Evolutionary conservation across 192 early-diverging fungal genomes (phyloP).

Genomic region (Pilaira anomala): DNA sequence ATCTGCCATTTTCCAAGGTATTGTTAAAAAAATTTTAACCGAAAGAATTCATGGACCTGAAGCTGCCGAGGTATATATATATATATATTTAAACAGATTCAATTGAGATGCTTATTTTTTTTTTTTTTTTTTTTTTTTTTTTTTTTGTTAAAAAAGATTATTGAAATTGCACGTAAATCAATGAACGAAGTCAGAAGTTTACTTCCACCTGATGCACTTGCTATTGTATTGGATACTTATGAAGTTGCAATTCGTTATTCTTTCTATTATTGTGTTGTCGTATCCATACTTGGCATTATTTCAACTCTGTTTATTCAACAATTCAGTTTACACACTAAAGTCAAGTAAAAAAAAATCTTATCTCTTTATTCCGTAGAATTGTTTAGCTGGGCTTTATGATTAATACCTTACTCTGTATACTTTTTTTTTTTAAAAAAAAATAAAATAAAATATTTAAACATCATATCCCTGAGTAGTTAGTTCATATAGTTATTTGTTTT

Average conservation of each 20-base stretch:
- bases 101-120: neutral
- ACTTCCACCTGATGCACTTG: constrained; percentile 4
- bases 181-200: constrained; percentile 18
- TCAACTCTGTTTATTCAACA: constrained; percentile 22
- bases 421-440: no score
- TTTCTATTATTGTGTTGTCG: constrained; percentile 3
- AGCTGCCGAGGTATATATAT: constrained; percentile 10
- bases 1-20: constrained; percentile 42
- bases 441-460: no score
- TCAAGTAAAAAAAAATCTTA: constrained; percentile 1
- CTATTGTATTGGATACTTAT: constrained; percentile 18
- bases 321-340: constrained; percentile 1
- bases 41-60: constrained; percentile 30
- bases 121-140: no score
- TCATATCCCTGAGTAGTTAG: no score
- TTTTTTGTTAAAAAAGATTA: no score
- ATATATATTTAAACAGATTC: neutral
- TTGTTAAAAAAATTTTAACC: constrained; percentile 30
- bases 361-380: no score
- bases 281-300: neutral
- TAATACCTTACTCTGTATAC: no score
- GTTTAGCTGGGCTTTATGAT: no score
- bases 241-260: constrained; percentile 14
- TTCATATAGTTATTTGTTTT: no score
- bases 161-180: constrained; percentile 26